Evolutionary conservation across 2,329 filamentous ascomycete genomes (phyloP).

Genomic region (Colletotrichum trifolii): DNA sequence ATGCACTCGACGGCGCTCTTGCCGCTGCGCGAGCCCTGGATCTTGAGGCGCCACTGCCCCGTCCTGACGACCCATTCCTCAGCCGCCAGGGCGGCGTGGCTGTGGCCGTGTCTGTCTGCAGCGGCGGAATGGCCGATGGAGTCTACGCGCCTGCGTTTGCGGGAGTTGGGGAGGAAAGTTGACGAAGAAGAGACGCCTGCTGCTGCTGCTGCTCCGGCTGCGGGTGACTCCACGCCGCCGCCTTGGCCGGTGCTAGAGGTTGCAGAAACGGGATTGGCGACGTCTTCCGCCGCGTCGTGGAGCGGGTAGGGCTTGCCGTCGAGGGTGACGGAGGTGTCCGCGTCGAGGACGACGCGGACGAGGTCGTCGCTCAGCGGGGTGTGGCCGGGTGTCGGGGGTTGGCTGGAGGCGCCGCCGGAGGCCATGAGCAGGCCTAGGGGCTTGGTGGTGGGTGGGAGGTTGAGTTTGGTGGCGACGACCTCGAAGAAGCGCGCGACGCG

Average conservation of each 20-base stretch:
- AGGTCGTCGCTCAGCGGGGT: constrained; percentile 77
- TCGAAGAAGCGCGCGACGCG: constrained; percentile 80
- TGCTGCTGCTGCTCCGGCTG: constrained; percentile 35
- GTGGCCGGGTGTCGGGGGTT: constrained; percentile 74
- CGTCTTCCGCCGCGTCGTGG: constrained; percentile 38
- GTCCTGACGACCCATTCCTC: constrained; percentile 72
- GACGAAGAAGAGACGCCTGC: constrained; percentile 40
- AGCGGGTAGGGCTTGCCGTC: constrained; percentile 63
- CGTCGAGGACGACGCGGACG: constrained; percentile 72
- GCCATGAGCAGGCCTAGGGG: constrained; percentile 76
- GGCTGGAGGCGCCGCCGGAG: constrained; percentile 69
- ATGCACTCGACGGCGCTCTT: constrained; percentile 74
- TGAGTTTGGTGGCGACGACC: constrained; percentile 84
- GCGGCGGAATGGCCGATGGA: constrained; percentile 37
- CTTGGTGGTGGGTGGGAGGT: constrained; percentile 68
- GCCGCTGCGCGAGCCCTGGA: constrained; percentile 64
- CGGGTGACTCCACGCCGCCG: constrained; percentile 47
- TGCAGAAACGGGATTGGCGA: constrained; percentile 42
- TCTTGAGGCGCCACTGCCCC: constrained; percentile 78
- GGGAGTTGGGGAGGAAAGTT: constrained; percentile 46
- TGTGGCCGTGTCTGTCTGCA: constrained; percentile 11
- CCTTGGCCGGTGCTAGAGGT: constrained; percentile 47
- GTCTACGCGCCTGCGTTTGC: constrained; percentile 60
- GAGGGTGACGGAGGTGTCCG: constrained; percentile 67
- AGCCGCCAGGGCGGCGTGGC: constrained; percentile 39